Evolutionary conservation across 2,329 filamentous ascomycete species (phyloP).

Genomic region (Talaromyces pinophilus): DNA sequence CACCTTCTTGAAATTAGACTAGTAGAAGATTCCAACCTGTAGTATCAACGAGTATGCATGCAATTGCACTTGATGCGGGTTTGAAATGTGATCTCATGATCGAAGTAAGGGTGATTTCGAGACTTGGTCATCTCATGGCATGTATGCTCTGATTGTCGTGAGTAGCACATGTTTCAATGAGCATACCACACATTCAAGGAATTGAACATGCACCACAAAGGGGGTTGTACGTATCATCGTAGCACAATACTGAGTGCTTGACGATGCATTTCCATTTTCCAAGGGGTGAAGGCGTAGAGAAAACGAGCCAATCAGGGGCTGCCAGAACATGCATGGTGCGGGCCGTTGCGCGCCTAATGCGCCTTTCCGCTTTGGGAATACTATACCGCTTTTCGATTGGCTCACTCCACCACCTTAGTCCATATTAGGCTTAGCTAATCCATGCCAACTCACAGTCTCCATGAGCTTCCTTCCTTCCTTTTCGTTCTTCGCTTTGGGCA

Average conservation of each 20-base stretch:
- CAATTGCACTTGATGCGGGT: not conserved
- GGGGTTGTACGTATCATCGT: not conserved
- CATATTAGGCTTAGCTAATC: not conserved
- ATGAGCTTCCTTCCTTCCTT: not conserved
- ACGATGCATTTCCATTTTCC: not conserved
- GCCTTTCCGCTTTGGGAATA: conserved; percentile 15
- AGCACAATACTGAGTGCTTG: not conserved
- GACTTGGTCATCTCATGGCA: not conserved
- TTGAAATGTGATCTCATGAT: conserved; percentile 2
- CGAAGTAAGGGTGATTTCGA: not conserved
- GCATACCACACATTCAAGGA: not conserved
- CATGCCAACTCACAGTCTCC: conserved; percentile 14
- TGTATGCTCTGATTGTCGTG: conserved; percentile 7
- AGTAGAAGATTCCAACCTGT: not conserved
- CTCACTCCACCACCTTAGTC: not conserved
- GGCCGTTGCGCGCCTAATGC: conserved; percentile 20
- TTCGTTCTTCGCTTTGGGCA: not conserved
- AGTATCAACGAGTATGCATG: conserved; percentile 1
- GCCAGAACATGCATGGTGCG: conserved; percentile 24
- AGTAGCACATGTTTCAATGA: not conserved
- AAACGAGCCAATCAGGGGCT: conserved; percentile 19
- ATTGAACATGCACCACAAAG: not conserved
- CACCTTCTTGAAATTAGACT: not conserved
- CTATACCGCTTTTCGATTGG: not conserved
- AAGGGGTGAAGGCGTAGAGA: not conserved